A percentile compares a stretch with the other conserved stretches of the same genome.
Evolutionary conservation across 108 stramenopile species (phyloP).

Genomic region (Pseudonitzschia multistriata): DNA sequence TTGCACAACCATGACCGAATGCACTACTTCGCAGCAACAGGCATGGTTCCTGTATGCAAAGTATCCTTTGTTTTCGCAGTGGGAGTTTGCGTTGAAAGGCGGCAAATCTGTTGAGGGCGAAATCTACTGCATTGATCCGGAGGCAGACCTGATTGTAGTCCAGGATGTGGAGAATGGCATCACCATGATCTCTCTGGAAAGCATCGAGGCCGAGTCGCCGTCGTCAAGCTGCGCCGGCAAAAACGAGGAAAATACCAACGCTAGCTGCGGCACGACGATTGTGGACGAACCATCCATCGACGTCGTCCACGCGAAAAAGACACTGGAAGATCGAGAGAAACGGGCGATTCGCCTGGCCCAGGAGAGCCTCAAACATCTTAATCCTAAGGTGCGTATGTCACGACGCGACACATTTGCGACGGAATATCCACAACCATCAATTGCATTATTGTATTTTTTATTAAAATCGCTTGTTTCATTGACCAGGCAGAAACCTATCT

Average conservation of each 20-base stretch:
- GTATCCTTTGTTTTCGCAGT: conserved; percentile 44
- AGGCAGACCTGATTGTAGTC: conserved; percentile 56
- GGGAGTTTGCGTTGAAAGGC: conserved; percentile 42
- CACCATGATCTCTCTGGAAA: conserved; percentile 35
- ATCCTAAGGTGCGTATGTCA: conserved; percentile 64
- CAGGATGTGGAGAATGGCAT: conserved; percentile 54
- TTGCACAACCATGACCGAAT: neutral
- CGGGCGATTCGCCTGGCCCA: conserved; percentile 68
- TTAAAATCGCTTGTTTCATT: neutral
- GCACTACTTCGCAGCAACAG: neutral
- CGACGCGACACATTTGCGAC: neutral
- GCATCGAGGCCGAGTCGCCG: conserved; percentile 36
- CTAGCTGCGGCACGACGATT: neutral
- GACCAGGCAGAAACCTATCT: too few species aligned
- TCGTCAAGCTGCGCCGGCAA: neutral
- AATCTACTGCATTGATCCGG: conserved; percentile 77
- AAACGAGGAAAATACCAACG: conserved; percentile 1
- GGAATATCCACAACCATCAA: neutral
- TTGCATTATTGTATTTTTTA: conserved; percentile 2
- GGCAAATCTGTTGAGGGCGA: conserved; percentile 48
- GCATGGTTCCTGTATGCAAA: conserved; percentile 13
- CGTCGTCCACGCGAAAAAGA: conserved; percentile 46
- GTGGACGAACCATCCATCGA: neutral
- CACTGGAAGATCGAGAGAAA: conserved; percentile 78
- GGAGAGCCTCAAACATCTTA: conserved; percentile 75